Evolutionary conservation across 805 yeast species (phyloP).

Genomic region (Wickerhamomyces canadensis): DNA sequence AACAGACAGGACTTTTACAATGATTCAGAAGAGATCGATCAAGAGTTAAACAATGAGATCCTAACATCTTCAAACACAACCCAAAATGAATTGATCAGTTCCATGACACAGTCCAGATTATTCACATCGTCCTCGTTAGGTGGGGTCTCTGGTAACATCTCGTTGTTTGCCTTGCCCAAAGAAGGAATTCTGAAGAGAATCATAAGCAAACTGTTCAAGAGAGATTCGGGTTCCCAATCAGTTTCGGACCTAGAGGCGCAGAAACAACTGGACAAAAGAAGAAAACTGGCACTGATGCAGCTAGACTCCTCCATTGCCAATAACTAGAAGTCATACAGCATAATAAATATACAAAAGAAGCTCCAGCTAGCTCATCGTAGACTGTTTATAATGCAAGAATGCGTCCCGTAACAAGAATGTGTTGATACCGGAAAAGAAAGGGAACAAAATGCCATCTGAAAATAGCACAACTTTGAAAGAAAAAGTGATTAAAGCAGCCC

Average conservation of each 20-base stretch:
- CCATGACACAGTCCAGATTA: constrained; percentile 30
- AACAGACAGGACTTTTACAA: constrained; percentile 20
- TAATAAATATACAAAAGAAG: too few species aligned
- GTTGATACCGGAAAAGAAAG: neutral
- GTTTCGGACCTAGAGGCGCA: constrained; percentile 1
- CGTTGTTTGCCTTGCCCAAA: constrained; percentile 24
- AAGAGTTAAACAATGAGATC: constrained; percentile 16
- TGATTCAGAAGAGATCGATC: constrained; percentile 17
- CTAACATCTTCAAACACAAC: constrained; percentile 4
- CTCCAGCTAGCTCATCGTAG: too few species aligned
- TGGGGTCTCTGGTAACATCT: constrained; percentile 33
- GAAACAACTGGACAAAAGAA: constrained; percentile 30
- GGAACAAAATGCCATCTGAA: too few species aligned
- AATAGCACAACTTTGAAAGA: too few species aligned
- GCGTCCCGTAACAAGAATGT: neutral
- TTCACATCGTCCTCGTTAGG: constrained; percentile 36
- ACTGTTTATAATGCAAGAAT: too few species aligned
- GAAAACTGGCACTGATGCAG: constrained; percentile 36
- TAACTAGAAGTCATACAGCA: neutral
- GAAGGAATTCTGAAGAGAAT: constrained; percentile 11
- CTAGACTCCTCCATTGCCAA: constrained; percentile 21
- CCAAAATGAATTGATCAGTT: constrained; percentile 24
- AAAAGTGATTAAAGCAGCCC: neutral
- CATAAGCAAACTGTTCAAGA: neutral
- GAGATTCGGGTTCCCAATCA: neutral